Base-by-base conservation (phyloP, 768 basidiomycete species). In the Pulveroboletus sp. region DNA sequence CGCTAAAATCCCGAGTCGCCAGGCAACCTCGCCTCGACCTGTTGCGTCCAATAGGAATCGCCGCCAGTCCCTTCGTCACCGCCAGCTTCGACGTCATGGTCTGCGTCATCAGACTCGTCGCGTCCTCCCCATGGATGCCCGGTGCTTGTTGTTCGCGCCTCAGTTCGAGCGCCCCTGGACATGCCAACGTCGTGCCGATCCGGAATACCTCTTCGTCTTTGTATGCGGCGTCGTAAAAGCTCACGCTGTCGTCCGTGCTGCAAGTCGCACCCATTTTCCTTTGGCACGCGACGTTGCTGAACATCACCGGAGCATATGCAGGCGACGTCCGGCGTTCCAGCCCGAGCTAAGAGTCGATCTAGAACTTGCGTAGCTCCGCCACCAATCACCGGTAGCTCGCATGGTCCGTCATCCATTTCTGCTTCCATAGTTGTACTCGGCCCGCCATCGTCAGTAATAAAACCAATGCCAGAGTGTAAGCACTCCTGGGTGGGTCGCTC, bases 11-110 rank as follows among this genome's bases (percentile, higher is more conserved):
- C 12, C n/a, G 8, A 43, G 9, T 20, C 30, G n/a, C 35, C 27
- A 30, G 47, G 41, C 14, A 58, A 9, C 13, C 47, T 43, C 0
- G 48, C 47, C 5, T 52, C 14, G 23, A 62, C 54, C 24, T 54
- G 50, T 14, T 54, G 50, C 2, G 35, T 36, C 62, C 43, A 49
- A 22, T 43, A 47, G n/a, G 41, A 45, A 49, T 51, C 50, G 7
- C n/a, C n/a, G n/a, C n/a, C n/a, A n/a, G n/a, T n/a, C n/a, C n/a
- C n/a, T n/a, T n/a, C n/a, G n/a, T n/a, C n/a, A n/a, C 23, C 29
- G 16, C 24, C 14, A 5, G 51, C 54, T n/a, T n/a, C n/a, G n/a
- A n/a, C n/a, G n/a, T n/a, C n/a, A n/a, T n/a, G n/a, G 22, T 45
- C 44, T 16, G 24, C 38, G 3, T 60, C 36, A 1, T 42, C 46